phyloP scores from a whole-genome alignment of 305 asterid genomes.

The Plantago coronopus region DNA sequence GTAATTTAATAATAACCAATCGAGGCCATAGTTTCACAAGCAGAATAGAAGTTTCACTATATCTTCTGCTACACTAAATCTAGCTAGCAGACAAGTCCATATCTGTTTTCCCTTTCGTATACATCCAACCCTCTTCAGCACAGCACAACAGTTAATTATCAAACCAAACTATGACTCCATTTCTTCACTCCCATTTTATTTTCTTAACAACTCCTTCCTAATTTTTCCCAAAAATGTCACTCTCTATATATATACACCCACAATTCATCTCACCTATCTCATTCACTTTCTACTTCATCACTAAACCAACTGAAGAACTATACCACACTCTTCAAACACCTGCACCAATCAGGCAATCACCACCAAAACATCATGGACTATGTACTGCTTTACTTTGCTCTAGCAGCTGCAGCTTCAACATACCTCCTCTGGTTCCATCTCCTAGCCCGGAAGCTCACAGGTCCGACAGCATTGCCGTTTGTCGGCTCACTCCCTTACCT shows the following conservation, averaged over 20 bases:
- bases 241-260: conserved; percentile 19
- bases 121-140: background rate
- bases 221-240: conserved; percentile 19
- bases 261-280: conserved; percentile 21
- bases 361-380: conserved; percentile 31
- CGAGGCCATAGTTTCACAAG: conserved; percentile 1
- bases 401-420: conserved; percentile 33
- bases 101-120: conserved; percentile 23
- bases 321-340: background rate
- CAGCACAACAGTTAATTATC: conserved; percentile 24
- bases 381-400: conserved; percentile 17
- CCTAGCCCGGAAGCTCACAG: conserved; percentile 49
- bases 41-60: too few species aligned
- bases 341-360: background rate
- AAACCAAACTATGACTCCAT: conserved; percentile 38
- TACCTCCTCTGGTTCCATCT: conserved; percentile 62
- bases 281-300: conserved; percentile 8
- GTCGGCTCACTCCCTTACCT: conserved; percentile 64
- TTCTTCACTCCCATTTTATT: background rate
- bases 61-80: background rate
- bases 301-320: background rate
- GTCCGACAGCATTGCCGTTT: conserved; percentile 62
- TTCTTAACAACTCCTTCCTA: conserved; percentile 60
- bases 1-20: too few species aligned
- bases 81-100: conserved; percentile 8